These are phyloP conservation scores for Malassezia globosa DNA, from an alignment of 1,284 basidiomycete species.

Conservation along the genomic window DNA sequence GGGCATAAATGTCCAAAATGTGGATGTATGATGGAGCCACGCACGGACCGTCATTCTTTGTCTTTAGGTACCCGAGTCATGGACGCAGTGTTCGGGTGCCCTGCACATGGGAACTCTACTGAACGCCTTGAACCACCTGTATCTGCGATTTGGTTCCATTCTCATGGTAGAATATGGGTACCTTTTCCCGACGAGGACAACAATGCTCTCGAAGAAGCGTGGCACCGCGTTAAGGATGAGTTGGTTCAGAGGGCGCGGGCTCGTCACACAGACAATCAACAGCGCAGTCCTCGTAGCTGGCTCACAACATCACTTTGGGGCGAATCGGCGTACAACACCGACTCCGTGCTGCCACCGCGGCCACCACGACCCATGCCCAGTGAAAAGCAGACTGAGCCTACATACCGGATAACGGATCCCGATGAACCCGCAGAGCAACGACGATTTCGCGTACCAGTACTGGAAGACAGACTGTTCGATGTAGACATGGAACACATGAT, in stretches of 20 bases:
- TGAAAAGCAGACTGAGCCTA: constrained; percentile 4
- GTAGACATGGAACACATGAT: constrained; percentile 39
- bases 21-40: too few relatives aligned
- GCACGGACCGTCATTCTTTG: too few relatives aligned
- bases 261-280: constrained; percentile 4
- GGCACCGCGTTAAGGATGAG: constrained; percentile 23
- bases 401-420: constrained; percentile 27
- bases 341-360: constrained; percentile 4
- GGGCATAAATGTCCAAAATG: too few relatives aligned
- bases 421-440: constrained; percentile 30
- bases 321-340: neutral
- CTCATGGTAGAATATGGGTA: constrained; percentile 33
- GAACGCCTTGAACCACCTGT: neutral
- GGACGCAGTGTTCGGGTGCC: constrained; percentile 3
- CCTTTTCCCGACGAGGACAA: constrained; percentile 32
- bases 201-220: constrained; percentile 28
- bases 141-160: constrained; percentile 31
- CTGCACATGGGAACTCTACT: too few relatives aligned
- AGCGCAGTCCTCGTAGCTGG: constrained; percentile 1
- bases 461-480: constrained; percentile 44
- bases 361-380: constrained; percentile 9
- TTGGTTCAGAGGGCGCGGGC: neutral
- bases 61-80: neutral
- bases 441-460: constrained; percentile 28
- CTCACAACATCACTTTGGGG: constrained; percentile 1